phyloP scores from a whole-genome alignment of 2,329 filamentous ascomycete genomes.

The Venturia pyrina region DNA sequence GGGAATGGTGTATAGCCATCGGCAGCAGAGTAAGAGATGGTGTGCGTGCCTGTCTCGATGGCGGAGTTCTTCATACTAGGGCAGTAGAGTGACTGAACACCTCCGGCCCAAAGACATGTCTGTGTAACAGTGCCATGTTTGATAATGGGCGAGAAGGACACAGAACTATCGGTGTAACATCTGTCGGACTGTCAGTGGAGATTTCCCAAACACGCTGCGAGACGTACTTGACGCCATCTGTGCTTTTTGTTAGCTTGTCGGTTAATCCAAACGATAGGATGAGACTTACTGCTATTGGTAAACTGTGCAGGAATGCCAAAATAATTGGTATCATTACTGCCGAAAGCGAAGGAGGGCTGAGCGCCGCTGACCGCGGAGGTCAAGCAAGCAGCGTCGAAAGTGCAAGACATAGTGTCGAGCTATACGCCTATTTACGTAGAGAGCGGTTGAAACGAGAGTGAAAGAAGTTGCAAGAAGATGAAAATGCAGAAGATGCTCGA shows the following conservation, averaged over 20 bases:
- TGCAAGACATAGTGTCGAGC: slow-evolving; percentile 1
- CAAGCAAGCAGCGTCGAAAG: slow-evolving; percentile 4
- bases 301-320: slow-evolving; percentile 3
- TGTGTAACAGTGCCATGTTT: neutral
- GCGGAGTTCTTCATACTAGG: neutral
- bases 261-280: neutral
- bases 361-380: slow-evolving; percentile 4
- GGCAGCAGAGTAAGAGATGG: neutral
- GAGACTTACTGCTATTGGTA: neutral
- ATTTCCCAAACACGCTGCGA: neutral
- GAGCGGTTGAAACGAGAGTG: neutral
- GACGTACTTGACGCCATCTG: neutral
- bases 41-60: neutral
- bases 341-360: slow-evolving; percentile 6
- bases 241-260: neutral
- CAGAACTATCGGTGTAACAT: neutral
- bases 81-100: slow-evolving; percentile 6
- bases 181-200: neutral
- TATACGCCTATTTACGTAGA: neutral
- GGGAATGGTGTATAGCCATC: neutral
- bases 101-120: slow-evolving; percentile 1
- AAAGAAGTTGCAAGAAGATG: neutral
- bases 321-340: neutral
- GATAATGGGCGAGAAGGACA: neutral
- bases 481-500: neutral